Evolutionary conservation across 2,329 filamentous ascomycete species (phyloP).

Genomic region (Cladorrhinum sp.): DNA sequence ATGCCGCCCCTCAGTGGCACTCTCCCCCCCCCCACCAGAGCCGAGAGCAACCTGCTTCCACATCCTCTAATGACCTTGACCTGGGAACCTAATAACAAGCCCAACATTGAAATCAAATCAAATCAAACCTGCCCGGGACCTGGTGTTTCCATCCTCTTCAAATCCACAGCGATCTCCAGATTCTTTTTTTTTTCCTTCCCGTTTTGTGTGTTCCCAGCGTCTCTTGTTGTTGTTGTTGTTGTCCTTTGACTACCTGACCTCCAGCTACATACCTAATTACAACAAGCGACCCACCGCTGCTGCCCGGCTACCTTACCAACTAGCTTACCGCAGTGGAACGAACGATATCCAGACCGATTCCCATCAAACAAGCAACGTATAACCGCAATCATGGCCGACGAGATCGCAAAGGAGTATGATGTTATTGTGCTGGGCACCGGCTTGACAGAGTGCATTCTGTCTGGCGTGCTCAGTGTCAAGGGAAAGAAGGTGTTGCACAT

Average conservation of each 20-base stretch:
- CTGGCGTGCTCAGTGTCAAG: conserved; percentile 95
- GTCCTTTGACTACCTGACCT: background rate
- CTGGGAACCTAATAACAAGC: conserved; percentile 20
- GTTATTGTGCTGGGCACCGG: conserved; percentile 97
- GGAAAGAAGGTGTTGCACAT: conserved; percentile 99
- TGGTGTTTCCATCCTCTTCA: background rate
- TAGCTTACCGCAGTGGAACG: background rate
- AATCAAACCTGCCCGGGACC: conserved; percentile 4
- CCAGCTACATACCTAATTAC: background rate
- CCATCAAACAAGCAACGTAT: conserved; percentile 21
- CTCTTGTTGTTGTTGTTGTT: background rate
- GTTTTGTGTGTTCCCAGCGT: background rate
- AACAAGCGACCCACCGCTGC: background rate
- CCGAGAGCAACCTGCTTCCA: conserved; percentile 8
- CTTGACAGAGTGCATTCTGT: conserved; percentile 97
- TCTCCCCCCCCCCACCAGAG: conserved; percentile 21
- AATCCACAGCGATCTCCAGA: background rate
- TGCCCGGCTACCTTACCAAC: too few relatives aligned
- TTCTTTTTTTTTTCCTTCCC: background rate
- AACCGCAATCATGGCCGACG: conserved; percentile 68
- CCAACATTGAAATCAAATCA: conserved; percentile 14
- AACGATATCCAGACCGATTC: background rate
- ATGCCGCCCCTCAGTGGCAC: conserved; percentile 19
- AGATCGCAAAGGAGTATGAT: conserved; percentile 98
- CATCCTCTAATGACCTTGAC: conserved; percentile 9